phyloP scores from a whole-genome alignment of 768 basidiomycete genomes.

The Leucosporidium yakuticum region DNA sequence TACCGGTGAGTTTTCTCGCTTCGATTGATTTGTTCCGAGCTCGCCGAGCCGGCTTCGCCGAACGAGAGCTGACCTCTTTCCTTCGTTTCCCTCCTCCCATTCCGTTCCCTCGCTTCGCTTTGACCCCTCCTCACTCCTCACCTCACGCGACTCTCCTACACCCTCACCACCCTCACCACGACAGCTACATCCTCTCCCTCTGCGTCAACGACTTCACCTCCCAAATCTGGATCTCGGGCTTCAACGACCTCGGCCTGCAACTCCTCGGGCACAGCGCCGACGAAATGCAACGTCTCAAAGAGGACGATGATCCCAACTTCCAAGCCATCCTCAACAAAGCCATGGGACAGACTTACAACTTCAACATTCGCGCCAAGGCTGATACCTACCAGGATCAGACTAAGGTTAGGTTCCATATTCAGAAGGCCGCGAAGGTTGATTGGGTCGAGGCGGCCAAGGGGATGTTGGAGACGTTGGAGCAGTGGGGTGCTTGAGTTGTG shows the following conservation, averaged over 20 bases:
- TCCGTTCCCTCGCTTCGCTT: no score
- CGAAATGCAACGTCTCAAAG: slow-evolving; percentile 68
- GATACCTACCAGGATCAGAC: slow-evolving; percentile 65
- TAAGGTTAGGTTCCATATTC: slow-evolving; percentile 34
- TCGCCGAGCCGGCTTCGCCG: no score
- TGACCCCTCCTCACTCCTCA: no score
- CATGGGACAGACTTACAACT: slow-evolving; percentile 66
- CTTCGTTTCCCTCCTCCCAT: not conserved
- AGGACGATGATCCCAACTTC: slow-evolving; percentile 57
- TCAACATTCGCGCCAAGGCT: slow-evolving; percentile 77
- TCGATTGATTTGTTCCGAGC: no score
- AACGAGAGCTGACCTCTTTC: not conserved
- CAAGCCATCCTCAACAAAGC: slow-evolving; percentile 59
- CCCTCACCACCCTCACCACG: slow-evolving; percentile 82
- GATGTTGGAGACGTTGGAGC: slow-evolving; percentile 19
- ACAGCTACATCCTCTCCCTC: slow-evolving; percentile 63
- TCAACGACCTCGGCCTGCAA: slow-evolving; percentile 79
- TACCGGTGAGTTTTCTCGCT: slow-evolving; percentile 58
- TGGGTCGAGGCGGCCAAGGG: slow-evolving; percentile 18
- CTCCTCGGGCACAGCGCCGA: slow-evolving; percentile 75
- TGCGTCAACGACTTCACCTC: slow-evolving; percentile 84
- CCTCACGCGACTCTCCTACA: slow-evolving; percentile 66
- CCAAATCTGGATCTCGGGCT: slow-evolving; percentile 87
- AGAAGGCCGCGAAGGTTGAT: slow-evolving; percentile 15
- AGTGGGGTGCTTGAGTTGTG: not conserved